Evolutionary conservation across 2,329 filamentous ascomycete species (phyloP), one percentile per base, ranked within the genome.

Genomic region (Microcyclospora pomicola): DNA sequence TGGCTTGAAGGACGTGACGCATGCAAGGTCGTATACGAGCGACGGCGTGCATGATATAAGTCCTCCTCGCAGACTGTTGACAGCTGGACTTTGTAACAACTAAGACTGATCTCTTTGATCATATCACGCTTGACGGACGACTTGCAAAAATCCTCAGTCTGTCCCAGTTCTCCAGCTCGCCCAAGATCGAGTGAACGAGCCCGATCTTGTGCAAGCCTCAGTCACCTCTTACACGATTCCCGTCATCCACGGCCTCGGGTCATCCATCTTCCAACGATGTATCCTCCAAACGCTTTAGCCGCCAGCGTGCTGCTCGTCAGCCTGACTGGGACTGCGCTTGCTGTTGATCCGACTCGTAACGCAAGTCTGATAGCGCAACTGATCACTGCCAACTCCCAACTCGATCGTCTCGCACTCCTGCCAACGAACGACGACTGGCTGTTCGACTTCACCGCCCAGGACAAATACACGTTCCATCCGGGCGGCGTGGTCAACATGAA

Each of bases 401-500:
- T 66, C 11, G 67, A 70, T 42, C 59, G 63, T 27, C 54, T 64
- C 15, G 50, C 49, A 1, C 52, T 66, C 1, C 59, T 71, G 7
- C 42, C 58, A 12, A 51, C 52, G 12, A 53, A 66, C 42, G 52
- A 53, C 12, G 62, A 64, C 46, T 71, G 67, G 67, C 49, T 57
- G 31, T 72, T 69, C 49, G 65, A 72, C 54, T 72, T 71, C 53
- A 60, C 49, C 19, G 36, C 19, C 3, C 53, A 55, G 9, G 56
- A 67, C 36, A 45, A 51, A 10, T 63, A 66, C 48, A 65, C 56
- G 27, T 63, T 63, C 42, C 42, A 46, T 6, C 66, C 65, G 1
- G 68, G 69, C 10, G 60, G 62, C 12, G 68, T 72, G 27, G 59
- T 67, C 44, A 71, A 67, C 45, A 68, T 68, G 45, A 69, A 70